phyloP scores from a whole-genome alignment of 2,329 filamentous ascomycete species.

The Aureobasidium pullulans region DNA sequence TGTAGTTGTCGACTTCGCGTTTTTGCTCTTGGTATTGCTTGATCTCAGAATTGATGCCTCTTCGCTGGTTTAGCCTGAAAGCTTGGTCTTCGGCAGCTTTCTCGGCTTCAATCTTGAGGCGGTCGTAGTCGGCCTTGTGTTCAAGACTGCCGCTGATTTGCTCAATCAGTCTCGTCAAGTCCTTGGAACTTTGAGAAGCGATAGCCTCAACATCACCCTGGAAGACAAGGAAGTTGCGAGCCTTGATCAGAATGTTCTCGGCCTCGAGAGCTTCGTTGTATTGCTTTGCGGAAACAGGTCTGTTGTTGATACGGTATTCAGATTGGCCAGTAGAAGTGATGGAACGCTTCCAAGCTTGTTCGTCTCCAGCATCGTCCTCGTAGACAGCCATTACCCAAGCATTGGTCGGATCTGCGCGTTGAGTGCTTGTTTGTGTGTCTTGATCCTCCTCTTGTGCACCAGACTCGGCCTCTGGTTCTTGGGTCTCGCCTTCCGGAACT shows the following conservation, averaged over 20 bases:
- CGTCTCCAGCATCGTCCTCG: conserved; percentile 90
- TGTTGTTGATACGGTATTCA: conserved; percentile 96
- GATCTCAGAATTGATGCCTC: conserved; percentile 95
- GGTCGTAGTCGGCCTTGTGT: conserved; percentile 89
- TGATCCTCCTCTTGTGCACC: conserved; percentile 29
- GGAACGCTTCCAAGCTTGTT: conserved; percentile 90
- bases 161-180: conserved; percentile 88
- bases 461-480: conserved; percentile 37
- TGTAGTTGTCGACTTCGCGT: conserved; percentile 86
- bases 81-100: conserved; percentile 82
- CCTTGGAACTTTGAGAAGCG: conserved; percentile 87
- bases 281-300: conserved; percentile 75
- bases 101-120: conserved; percentile 76
- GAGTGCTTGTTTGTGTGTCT: conserved; percentile 55
- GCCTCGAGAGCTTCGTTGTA: conserved; percentile 90
- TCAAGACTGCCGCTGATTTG: conserved; percentile 96
- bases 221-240: conserved; percentile 95
- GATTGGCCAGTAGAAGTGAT: conserved; percentile 85
- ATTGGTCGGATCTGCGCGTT: conserved; percentile 72
- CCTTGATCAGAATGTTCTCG: conserved; percentile 97
- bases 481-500: conserved; percentile 45
- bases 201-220: conserved; percentile 97
- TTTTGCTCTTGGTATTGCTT: conserved; percentile 98
- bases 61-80: conserved; percentile 78
- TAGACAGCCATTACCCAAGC: conserved; percentile 99